phyloP scores from a whole-genome alignment of 2,329 filamentous ascomycete genomes.

The Clonostachys byssicola region DNA sequence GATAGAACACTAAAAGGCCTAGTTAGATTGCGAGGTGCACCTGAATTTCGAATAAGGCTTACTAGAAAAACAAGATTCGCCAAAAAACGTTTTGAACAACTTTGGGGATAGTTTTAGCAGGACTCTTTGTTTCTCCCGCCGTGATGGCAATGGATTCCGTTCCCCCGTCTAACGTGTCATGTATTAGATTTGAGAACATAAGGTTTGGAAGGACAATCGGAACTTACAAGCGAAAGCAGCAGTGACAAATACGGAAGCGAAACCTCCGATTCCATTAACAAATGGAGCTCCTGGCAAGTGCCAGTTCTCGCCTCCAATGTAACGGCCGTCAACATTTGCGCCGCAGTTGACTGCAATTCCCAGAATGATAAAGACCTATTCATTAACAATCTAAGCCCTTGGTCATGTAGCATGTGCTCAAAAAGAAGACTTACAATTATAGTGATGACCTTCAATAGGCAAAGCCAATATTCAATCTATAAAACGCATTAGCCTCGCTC shows the following conservation, averaged over 20 bases:
- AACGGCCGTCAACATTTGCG: too few relatives aligned
- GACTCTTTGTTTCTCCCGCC: constrained; percentile 61
- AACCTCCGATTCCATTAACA: constrained; percentile 57
- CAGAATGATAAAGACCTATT: too few relatives aligned
- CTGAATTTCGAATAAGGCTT: too few relatives aligned
- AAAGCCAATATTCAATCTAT: too few relatives aligned
- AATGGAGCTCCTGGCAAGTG: constrained; percentile 57
- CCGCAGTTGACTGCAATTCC: too few relatives aligned
- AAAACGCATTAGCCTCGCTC: too few relatives aligned
- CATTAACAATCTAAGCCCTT: too few relatives aligned
- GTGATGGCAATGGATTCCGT: constrained; percentile 64
- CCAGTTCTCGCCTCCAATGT: too few relatives aligned
- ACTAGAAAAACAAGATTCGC: constrained; percentile 54
- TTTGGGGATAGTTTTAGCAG: constrained; percentile 53
- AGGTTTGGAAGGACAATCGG: not conserved
- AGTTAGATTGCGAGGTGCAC: too few relatives aligned
- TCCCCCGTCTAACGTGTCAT: constrained; percentile 22
- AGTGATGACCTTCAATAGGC: constrained; percentile 60
- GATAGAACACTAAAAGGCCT: too few relatives aligned
- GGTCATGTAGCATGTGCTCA: too few relatives aligned
- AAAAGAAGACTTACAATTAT: too few relatives aligned
- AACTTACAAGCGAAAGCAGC: constrained; percentile 51
- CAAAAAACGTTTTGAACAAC: constrained; percentile 65
- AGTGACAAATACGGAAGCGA: constrained; percentile 44
- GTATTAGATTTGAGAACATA: not conserved